Evolutionary conservation across 352 stramenopile species (phyloP), one percentile per base, ranked within the genome.

Genomic region (Pythium aquatile): DNA sequence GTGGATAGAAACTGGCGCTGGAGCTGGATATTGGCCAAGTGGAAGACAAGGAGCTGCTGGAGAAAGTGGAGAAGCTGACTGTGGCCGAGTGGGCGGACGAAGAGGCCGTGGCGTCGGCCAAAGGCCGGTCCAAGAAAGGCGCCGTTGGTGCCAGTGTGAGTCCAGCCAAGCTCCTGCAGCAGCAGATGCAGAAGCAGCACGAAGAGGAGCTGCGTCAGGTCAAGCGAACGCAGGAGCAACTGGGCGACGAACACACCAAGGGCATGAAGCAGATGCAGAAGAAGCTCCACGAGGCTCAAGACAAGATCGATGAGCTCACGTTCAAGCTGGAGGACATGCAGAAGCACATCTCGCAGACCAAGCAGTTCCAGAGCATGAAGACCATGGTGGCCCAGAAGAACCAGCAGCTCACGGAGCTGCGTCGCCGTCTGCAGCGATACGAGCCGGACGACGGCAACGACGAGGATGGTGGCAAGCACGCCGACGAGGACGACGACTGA

Each of bases 351-450:
- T 74, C 84, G 11, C 77, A 93, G 70, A 91, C 83, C 54, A 79
- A 83, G 65, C 86, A 94, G 76, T 96, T 96, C 73, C 81, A 91
- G 65, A 60, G 78, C 52, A 86, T 96, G 81, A 93, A 93, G 71
- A 74, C 75, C 32, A 88, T 93, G 74, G 81, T 96, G 28, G 77
- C 71, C 11, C 72, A 82, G 58, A 96, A 96, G 72, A 96, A 93
- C 69, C 77, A 91, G 52, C 76, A 93, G 72, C 78, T 95, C 20
- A 73, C 75, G 20, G 79, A 77, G 24, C 65, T 92, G 55, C 83
- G 87, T 28, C 72, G 74, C n/a, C 78, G 83, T 13, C 68, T 96
- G 35, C 72, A 83, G 63, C 78, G 77, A 53, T 94, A 95, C 65
- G 87, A 96, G 63, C 82, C 83, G 0, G 80, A 91, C 65, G 75